Conservation (phyloP, 2,329 filamentous ascomycete genomes). For the Trichoderma sp. region DNA sequence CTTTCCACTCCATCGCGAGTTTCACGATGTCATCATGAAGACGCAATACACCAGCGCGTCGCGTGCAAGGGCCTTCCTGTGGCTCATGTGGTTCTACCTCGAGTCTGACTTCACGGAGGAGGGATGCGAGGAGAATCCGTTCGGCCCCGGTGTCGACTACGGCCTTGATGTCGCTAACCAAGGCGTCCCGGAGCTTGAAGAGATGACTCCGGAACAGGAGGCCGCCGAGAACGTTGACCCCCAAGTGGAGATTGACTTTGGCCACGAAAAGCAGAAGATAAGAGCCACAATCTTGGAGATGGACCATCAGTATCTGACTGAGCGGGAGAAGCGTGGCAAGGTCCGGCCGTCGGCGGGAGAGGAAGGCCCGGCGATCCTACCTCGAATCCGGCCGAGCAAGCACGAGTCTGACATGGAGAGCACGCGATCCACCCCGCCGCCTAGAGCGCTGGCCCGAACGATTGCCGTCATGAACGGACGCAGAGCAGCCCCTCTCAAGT, state of each 20-base stretch:
- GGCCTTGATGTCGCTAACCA: slow-evolving; percentile 66
- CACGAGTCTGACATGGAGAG: slow-evolving; percentile 56
- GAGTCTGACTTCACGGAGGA: slow-evolving; percentile 93
- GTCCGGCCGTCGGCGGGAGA: slow-evolving; percentile 45
- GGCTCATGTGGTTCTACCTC: slow-evolving; percentile 99
- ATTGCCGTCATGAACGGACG: slow-evolving; percentile 38
- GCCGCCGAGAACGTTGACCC: slow-evolving; percentile 74
- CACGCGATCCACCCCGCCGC: slow-evolving; percentile 49
- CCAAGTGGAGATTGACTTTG: slow-evolving; percentile 68
- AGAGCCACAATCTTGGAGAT: slow-evolving; percentile 73
- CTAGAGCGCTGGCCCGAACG: slow-evolving; percentile 38
- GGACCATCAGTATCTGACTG: slow-evolving; percentile 69
- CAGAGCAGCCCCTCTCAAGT: slow-evolving; percentile 56
- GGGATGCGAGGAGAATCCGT: slow-evolving; percentile 86
- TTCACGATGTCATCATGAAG: slow-evolving; percentile 96
- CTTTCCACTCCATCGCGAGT: slow-evolving; percentile 82
- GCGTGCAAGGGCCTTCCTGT: slow-evolving; percentile 85
- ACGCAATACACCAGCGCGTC: slow-evolving; percentile 79
- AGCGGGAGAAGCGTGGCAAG: slow-evolving; percentile 62
- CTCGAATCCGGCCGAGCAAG: slow-evolving; percentile 64
- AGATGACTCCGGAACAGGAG: slow-evolving; percentile 67
- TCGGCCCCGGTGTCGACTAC: slow-evolving; percentile 72
- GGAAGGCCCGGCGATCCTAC: slow-evolving; percentile 61
- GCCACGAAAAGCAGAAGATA: slow-evolving; percentile 72
- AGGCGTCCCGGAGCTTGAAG: slow-evolving; percentile 67